Evolutionary conservation across 1,284 basidiomycete species (phyloP).

Genomic region (Marasmius tenuissimus): DNA sequence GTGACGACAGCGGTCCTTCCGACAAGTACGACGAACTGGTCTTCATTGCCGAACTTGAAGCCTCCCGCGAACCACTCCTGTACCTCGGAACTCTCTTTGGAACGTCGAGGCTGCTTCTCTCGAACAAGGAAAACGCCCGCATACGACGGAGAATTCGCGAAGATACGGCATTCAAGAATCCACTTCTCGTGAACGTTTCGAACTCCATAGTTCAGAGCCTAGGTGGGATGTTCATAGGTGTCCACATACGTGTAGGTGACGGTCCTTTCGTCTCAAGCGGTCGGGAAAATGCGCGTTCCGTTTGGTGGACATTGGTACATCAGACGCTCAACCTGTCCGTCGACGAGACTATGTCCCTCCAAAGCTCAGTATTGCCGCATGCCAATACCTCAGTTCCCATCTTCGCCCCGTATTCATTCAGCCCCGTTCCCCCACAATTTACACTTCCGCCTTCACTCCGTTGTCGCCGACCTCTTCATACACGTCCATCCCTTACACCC

Average conservation of each 20-base stretch:
- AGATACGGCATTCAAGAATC: conserved; percentile 54
- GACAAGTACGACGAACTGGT: conserved; percentile 46
- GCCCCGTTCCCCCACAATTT: not conserved
- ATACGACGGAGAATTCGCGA: conserved; percentile 47
- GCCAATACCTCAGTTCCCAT: not conserved
- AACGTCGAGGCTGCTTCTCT: conserved; percentile 60
- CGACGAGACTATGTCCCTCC: conserved; percentile 39
- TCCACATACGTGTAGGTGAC: conserved; percentile 69
- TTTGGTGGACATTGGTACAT: conserved; percentile 61
- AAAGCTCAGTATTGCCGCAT: conserved; percentile 21
- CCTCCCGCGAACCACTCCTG: conserved; percentile 45
- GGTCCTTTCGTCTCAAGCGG: conserved; percentile 53
- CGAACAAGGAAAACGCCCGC: conserved; percentile 32
- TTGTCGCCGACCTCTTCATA: conserved; percentile 20
- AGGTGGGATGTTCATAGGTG: conserved; percentile 56
- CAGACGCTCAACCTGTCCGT: conserved; percentile 38
- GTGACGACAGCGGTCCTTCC: conserved; percentile 17
- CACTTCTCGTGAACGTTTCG: conserved; percentile 40
- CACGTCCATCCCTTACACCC: conserved; percentile 26
- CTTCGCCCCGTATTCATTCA: not conserved
- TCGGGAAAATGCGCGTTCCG: conserved; percentile 37
- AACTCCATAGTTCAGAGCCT: conserved; percentile 42
- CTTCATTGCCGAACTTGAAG: conserved; percentile 41
- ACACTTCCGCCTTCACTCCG: conserved; percentile 1
- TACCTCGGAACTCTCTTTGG: conserved; percentile 72